Base-by-base conservation (phyloP, 352 stramenopile species). In the Globisporangium heterothallicum region DNA sequence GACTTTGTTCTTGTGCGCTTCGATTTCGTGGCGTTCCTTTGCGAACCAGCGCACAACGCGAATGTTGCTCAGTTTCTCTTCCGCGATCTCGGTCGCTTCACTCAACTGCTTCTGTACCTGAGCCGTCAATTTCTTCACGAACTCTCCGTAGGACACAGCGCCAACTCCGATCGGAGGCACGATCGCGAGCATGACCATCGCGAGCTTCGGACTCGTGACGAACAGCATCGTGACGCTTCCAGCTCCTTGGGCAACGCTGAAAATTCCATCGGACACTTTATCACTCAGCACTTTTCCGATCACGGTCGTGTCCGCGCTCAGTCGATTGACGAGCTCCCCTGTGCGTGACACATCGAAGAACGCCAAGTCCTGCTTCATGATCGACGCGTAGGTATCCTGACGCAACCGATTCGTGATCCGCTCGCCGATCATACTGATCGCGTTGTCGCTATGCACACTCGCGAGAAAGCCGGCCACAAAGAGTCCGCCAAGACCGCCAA, bases 281-380 rank as follows among this genome's bases (percentile, higher is more conserved):
- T 95, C 90, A 40, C 91, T 98, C 41, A 98, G 64, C n/a, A 95
- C 84, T 51, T 93, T 94, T 35, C 95, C 89, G 42, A 98, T 82
- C 25, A 97, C 65, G 49, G 85, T 88, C 51, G 89, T 93, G 64
- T 98, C 92, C 30, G 87, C 82, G 29, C 90, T 92, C 9, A 98
- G 61, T 0, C 92, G 72, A 43, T 96, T 97, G 5, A 97, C 60
- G 26, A 98, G 74, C 53, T 98, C 92, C 9, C 93, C 93, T 3
- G 88, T 95, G 49, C 86, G 79, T 6, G 74, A 89, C 16, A 55
- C 26, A 66, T 98, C 93, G 42, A 98, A 97, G 68, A 97, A 98
- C 10, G 70, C 73, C 27, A 94, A 55, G 43, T 98, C 93, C 57
- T 98, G 92, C 24, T 58, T 63, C 46, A 94, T 41, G 44, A 94